A percentile compares a stretch with the other conserved stretches of the same genome.
phyloP scores from a whole-genome alignment of 345 rosid genomes.

The Hevea brasiliensis region DNA sequence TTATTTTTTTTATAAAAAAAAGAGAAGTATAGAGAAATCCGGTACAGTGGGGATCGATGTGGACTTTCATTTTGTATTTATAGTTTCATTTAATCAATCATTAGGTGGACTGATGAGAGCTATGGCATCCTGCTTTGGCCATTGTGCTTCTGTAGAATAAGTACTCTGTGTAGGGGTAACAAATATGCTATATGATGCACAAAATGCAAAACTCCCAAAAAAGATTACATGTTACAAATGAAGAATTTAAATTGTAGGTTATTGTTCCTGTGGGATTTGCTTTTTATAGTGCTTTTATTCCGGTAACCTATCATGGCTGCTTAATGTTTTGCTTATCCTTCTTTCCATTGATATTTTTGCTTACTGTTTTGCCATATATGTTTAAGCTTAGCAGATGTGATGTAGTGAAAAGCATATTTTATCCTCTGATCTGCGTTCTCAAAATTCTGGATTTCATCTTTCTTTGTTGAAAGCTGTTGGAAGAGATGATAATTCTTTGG shows the following conservation, averaged over 20 bases:
- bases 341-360: too few relatives aligned
- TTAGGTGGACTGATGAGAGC: neutral
- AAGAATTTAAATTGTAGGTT: neutral
- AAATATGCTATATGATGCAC: neutral
- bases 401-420: too few relatives aligned
- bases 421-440: too few relatives aligned
- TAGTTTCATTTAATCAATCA: neutral
- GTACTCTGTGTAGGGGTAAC: neutral
- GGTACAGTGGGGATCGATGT: neutral
- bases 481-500: too few relatives aligned
- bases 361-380: too few relatives aligned
- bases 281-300: neutral
- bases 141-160: slow-evolving; percentile 13
- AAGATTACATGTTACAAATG: slow-evolving; percentile 1
- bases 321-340: too few relatives aligned
- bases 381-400: too few relatives aligned
- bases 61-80: neutral
- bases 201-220: neutral
- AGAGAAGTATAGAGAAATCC: slow-evolving; percentile 6
- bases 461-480: too few relatives aligned
- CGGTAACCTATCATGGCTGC: too few relatives aligned
- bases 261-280: neutral
- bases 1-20: neutral
- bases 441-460: too few relatives aligned
- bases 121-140: slow-evolving; percentile 3